Base-by-base conservation (phyloP, 139 green algal species). In the Closterium sp. region DNA sequence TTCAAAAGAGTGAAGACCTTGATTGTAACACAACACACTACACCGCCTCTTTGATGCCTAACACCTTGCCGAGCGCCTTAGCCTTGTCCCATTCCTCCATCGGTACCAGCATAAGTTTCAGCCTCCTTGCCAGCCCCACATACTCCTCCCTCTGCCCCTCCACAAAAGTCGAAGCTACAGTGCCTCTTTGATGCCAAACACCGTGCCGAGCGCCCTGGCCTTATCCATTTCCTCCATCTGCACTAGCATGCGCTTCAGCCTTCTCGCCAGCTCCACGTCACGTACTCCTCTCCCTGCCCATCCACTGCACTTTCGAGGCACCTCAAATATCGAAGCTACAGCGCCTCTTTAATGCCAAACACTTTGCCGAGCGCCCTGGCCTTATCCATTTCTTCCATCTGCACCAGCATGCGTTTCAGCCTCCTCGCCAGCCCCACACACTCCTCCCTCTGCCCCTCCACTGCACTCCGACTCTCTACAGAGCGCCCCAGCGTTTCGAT, bases 341-440 rank as follows among this genome's bases (percentile, higher is more conserved):
- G 9, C 0, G 88, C 91, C 85, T 93, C 91, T 93, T 88, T 93
- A 7, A 93, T 34, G 6, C 24, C 28, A 30, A 93, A 93, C 31
- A 30, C 27, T 22, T 93, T 93, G 70, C 9, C 45, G 9, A 93
- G 42, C 13, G 11, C 27, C 21, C 91, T 91, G 10, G 91, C 91
- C 88, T 87, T 91, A n/a, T 93, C 91, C n/a, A 34, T 90, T 9
- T 93, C 91, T 4, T 93, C 32, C 30, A 93, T 31, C 22, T 93
- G 22, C 24, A 93, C 91, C 22, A 93, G 19, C 91, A 93, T 93
- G 27, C 88, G 28, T 45, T 93, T 93, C 27, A 93, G 31, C 27
- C 89, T 21, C 31, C 88, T n/a, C 28, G 91, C 91, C n/a, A 93
- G 32, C 29, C 21, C 27, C 91, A 89, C 32, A 22, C 24, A 28